Percentiles rank a stretch among this genome's conserved stretches.
Evolutionary conservation across 805 yeast genomes (phyloP).

Genomic region (Candida montana): DNA sequence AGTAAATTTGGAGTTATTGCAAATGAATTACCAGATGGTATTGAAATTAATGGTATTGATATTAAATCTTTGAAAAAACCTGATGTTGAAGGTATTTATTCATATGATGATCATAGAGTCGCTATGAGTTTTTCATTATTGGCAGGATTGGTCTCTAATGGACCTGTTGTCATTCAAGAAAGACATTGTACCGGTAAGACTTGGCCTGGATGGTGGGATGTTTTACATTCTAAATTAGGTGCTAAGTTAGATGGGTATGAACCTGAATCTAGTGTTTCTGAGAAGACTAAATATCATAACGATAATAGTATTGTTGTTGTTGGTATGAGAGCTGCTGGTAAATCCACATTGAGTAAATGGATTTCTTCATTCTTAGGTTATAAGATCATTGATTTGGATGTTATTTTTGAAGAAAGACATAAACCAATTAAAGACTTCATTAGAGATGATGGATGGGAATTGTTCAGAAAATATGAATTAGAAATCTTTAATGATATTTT

Average conservation of each 20-base stretch:
- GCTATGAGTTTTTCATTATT: conserved; percentile 94
- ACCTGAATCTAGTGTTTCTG: conserved; percentile 24
- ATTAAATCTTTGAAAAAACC: conserved; percentile 52
- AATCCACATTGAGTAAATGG: conserved; percentile 80
- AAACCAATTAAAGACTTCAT: conserved; percentile 56
- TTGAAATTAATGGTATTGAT: conserved; percentile 71
- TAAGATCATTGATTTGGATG: conserved; percentile 70
- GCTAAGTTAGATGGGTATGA: conserved; percentile 71
- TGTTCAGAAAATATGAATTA: conserved; percentile 67
- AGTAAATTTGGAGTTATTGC: conserved; percentile 88
- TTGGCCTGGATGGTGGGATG: conserved; percentile 99
- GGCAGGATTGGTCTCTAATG: conserved; percentile 56
- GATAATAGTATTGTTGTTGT: conserved; percentile 62
- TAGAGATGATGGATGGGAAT: conserved; percentile 77
- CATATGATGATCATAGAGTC: conserved; percentile 95
- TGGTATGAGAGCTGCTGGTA: conserved; percentile 99
- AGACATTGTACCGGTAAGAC: conserved; percentile 94
- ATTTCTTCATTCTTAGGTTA: conserved; percentile 66
- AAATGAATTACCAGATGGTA: conserved; percentile 86
- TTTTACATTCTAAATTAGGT: conserved; percentile 62
- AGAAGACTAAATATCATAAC: conserved; percentile 27
- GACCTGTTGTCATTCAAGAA: conserved; percentile 70
- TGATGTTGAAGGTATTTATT: conserved; percentile 49
- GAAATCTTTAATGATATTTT: conserved; percentile 48
- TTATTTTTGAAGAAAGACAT: conserved; percentile 51